phyloP scores from a whole-genome alignment of 2,329 filamentous ascomycete genomes.

The Phyllosticta paracitricarpa region DNA sequence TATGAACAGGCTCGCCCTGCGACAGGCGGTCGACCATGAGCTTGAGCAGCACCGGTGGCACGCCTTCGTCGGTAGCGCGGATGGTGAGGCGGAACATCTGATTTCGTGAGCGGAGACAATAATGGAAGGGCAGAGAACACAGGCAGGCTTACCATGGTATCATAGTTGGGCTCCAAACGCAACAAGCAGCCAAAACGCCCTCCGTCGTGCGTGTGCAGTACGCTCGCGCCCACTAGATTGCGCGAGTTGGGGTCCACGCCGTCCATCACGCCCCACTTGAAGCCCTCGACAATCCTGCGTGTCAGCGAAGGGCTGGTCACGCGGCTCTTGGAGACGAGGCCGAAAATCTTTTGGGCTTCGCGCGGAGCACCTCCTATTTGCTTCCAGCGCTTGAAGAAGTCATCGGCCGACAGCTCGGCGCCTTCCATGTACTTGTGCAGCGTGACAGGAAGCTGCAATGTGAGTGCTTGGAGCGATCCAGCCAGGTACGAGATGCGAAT shows the following conservation, averaged over 20 bases:
- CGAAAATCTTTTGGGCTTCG: constrained; percentile 82
- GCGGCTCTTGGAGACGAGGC: constrained; percentile 48
- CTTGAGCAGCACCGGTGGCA: constrained; percentile 70
- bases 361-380: constrained; percentile 85
- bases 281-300: constrained; percentile 64
- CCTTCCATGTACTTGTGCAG: constrained; percentile 97
- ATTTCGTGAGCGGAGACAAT: constrained; percentile 12
- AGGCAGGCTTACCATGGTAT: constrained; percentile 61
- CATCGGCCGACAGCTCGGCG: constrained; percentile 73
- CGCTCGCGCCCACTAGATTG: constrained; percentile 88
- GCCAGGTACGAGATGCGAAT: constrained; percentile 92
- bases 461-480: constrained; percentile 84
- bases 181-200: constrained; percentile 93
- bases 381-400: constrained; percentile 99
- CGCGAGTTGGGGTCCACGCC: constrained; percentile 84
- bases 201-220: constrained; percentile 67
- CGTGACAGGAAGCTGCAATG: constrained; percentile 76
- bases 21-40: constrained; percentile 78
- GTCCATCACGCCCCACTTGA: constrained; percentile 78
- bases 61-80: constrained; percentile 81
- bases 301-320: constrained; percentile 65
- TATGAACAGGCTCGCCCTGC: constrained; percentile 29
- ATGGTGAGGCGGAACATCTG: constrained; percentile 95
- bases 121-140: neutral
- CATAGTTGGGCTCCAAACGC: constrained; percentile 88